Base-by-base conservation (phyloP, 176 grass and related monocot genomes). In the Oryza australiensis region DNA sequence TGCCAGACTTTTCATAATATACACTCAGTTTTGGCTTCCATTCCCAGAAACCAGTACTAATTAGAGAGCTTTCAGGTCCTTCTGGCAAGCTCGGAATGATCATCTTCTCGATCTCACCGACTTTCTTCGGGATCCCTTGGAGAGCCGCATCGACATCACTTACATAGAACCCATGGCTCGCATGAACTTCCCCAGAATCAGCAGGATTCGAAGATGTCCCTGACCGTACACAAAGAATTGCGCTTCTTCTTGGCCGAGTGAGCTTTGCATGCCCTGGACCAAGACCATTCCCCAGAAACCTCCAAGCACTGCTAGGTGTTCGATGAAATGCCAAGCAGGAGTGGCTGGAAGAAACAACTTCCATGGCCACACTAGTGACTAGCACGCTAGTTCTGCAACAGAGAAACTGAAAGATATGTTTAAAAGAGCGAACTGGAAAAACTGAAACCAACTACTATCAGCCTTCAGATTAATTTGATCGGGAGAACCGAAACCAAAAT, bases 21-120 rank as follows among this genome's bases (percentile, higher is more conserved):
- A 95, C 96, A 7, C 87, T 88, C 67, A 99, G 74, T 72, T 99
- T 99, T 2, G 96, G 96, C 73, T 88, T 95, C 87, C 86, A 99
- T 30, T 95, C 93, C 96, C 96, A 99, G 41, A 93, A 85, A 34
- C 84, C 89, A 65, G 88, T 95, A 51, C 87, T 95, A 74, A 99
- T 93, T 22, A 81, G 80, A 20, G 93, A 93, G n/a, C 84, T 27
- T 57, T 69, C 83, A 26, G 60, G 70, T 6, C 82, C 93, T 68
- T 95, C 80, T 0, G 93, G 93, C 20, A 99, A 83, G 22, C 91
- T 84, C 0, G 93, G 96, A 28, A 99, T 99, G 45, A 75, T 75
- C 75, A 93, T 35, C 80, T 85, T 99, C 62, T 68, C 68, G 0
- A 83, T 41, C 70, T 83, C 76, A 3, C 48, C 33, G 1, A 20